These are phyloP conservation scores for Phytophthora ohioensis DNA, from an alignment of 352 stramenopile genomes.

Conservation along the genomic window DNA sequence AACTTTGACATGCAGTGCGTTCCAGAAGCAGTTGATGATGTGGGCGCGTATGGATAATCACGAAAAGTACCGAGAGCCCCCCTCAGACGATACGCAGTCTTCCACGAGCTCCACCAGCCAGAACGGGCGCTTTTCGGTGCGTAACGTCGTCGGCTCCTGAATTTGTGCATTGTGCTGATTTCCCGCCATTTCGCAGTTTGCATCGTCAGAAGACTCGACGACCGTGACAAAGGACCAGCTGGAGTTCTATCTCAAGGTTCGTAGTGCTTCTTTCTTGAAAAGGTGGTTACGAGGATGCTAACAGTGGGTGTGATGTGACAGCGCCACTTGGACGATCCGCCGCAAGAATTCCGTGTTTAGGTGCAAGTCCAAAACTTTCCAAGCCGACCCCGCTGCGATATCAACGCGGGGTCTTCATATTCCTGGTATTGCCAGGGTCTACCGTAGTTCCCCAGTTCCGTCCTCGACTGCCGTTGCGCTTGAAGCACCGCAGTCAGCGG, in stretches of 20 bases:
- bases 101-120: constrained; percentile 66
- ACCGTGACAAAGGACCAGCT: constrained; percentile 83
- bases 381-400: neutral
- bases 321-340: constrained; percentile 56
- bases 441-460: constrained; percentile 18
- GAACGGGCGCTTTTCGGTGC: constrained; percentile 58
- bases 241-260: constrained; percentile 90
- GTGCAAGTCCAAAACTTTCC: constrained; percentile 10
- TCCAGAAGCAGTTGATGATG: constrained; percentile 85
- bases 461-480: constrained; percentile 23
- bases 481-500: constrained; percentile 29
- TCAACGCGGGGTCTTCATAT: constrained; percentile 15
- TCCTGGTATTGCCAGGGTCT: constrained; percentile 15
- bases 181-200: constrained; percentile 41
- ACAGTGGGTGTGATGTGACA: constrained; percentile 35
- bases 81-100: constrained; percentile 69
- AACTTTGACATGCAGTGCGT: constrained; percentile 33
- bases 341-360: constrained; percentile 45
- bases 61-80: constrained; percentile 46
- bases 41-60: constrained; percentile 77
- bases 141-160: neutral
- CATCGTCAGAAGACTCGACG: constrained; percentile 61
- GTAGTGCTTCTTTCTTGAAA: constrained; percentile 3
- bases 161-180: neutral
- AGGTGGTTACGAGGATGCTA: neutral